phyloP scores from a whole-genome alignment of 345 rosid genomes.

The Orychophragmus violaceus region DNA sequence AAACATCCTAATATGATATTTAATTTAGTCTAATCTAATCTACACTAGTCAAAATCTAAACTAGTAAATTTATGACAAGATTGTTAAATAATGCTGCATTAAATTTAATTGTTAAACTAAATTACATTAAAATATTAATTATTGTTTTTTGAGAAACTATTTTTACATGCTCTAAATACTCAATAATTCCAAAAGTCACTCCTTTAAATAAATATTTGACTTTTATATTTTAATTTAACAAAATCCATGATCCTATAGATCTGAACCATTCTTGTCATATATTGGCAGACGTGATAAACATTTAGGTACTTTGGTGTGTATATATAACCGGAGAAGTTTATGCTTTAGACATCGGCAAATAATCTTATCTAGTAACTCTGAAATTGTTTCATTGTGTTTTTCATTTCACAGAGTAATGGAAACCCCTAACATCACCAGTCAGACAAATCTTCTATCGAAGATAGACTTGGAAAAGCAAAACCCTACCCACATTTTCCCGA shows the following conservation, averaged over 20 bases:
- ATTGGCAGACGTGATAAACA: neutral
- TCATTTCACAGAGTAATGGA: constrained; percentile 13
- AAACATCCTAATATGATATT: too few species aligned
- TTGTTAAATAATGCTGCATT: too few species aligned
- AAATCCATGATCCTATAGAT: neutral
- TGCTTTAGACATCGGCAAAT: neutral
- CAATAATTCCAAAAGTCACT: neutral
- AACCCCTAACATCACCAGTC: neutral
- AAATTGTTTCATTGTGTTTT: neutral
- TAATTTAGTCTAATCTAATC: too few species aligned
- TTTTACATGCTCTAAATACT: neutral
- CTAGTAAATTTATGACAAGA: too few species aligned
- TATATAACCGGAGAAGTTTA: neutral
- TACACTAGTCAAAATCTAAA: too few species aligned
- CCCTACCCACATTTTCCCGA: constrained; percentile 2
- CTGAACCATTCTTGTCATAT: neutral
- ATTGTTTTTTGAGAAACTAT: neutral
- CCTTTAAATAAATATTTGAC: neutral
- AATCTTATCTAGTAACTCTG: neutral
- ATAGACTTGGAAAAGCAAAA: constrained; percentile 22
- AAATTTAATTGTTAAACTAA: neutral
- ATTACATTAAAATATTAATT: neutral
- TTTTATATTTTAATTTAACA: neutral
- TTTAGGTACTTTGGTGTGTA: neutral
- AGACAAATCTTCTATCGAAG: constrained; percentile 7